Percentiles rank a stretch among this genome's conserved stretches.
These are phyloP conservation scores for Eutrema heterophyllum DNA, from an alignment of 345 rosid genomes.

Conservation along the genomic window DNA sequence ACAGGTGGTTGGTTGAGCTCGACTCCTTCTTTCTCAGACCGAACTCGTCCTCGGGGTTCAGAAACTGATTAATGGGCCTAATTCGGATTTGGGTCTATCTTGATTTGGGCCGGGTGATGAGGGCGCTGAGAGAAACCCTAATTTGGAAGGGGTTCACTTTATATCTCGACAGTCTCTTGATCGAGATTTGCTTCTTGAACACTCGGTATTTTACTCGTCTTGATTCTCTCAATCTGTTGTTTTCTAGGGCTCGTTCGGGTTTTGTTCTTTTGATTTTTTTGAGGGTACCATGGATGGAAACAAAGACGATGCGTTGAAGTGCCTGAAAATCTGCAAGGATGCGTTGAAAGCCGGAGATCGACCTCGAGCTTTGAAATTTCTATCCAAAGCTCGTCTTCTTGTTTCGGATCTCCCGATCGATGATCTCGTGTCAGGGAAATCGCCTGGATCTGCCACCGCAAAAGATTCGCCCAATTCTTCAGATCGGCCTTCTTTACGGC, in stretches of 20 bases:
- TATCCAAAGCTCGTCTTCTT: conserved; percentile 86
- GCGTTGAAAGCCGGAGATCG: conserved; percentile 75
- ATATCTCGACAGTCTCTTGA: neutral
- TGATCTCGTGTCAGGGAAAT: conserved; percentile 40
- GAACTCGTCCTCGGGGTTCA: no score
- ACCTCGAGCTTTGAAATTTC: conserved; percentile 70
- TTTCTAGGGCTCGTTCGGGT: conserved; percentile 7
- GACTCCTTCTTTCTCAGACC: no score
- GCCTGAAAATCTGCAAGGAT: conserved; percentile 70
- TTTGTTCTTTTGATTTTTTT: neutral
- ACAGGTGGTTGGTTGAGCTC: no score
- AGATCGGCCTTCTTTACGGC: conserved; percentile 56
- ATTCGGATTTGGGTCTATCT: no score
- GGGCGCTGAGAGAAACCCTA: conserved; percentile 30
- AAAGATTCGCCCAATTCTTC: conserved; percentile 26
- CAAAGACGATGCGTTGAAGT: conserved; percentile 90
- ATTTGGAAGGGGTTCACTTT: neutral
- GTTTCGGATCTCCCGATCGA: conserved; percentile 66
- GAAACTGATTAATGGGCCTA: no score
- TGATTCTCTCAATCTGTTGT: conserved; percentile 17
- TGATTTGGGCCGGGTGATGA: no score
- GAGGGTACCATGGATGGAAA: conserved; percentile 72
- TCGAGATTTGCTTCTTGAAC: conserved; percentile 10
- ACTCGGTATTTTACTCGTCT: neutral
- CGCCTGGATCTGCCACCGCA: conserved; percentile 20